A percentile compares a stretch with the other conserved stretches of the same genome.
phyloP scores from a whole-genome alignment of 805 yeast species.

The Metschnikowia aberdeeniae region DNA sequence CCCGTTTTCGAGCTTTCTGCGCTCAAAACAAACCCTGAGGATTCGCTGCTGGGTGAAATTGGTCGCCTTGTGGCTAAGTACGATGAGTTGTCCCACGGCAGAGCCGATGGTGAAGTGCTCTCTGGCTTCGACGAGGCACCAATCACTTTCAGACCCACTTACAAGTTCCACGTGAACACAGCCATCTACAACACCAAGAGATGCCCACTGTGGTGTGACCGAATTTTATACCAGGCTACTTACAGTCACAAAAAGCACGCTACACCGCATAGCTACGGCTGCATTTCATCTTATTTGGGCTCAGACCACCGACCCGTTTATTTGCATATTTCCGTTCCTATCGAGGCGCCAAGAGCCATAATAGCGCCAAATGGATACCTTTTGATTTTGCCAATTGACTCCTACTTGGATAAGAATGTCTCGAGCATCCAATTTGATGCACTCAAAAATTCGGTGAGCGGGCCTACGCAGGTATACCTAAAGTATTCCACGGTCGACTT shows the following conservation, averaged over 20 bases:
- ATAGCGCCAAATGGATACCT: conserved; percentile 16
- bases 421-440: conserved; percentile 9
- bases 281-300: conserved; percentile 43
- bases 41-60: conserved; percentile 5
- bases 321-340: conserved; percentile 47
- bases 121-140: conserved; percentile 62
- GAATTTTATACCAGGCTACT: conserved; percentile 60
- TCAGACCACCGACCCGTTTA: conserved; percentile 86
- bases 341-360: conserved; percentile 28
- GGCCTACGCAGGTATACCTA: conserved; percentile 39
- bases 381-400: conserved; percentile 11
- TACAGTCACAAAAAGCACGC: conserved; percentile 21
- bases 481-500: conserved; percentile 31
- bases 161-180: conserved; percentile 56
- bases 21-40: conserved; percentile 22
- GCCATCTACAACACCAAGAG: conserved; percentile 55
- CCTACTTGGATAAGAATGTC: conserved; percentile 6
- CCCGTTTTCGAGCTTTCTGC: conserved; percentile 20
- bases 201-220: conserved; percentile 87
- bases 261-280: conserved; percentile 41
- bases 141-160: conserved; percentile 75
- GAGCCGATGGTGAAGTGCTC: conserved; percentile 44
- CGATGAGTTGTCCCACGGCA: conserved; percentile 51
- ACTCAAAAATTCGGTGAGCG: conserved; percentile 24
- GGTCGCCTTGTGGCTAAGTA: conserved; percentile 24